Evolutionary conservation across 2,329 filamentous ascomycete genomes (phyloP).

Genomic region (Trichoderma semiorbis): DNA sequence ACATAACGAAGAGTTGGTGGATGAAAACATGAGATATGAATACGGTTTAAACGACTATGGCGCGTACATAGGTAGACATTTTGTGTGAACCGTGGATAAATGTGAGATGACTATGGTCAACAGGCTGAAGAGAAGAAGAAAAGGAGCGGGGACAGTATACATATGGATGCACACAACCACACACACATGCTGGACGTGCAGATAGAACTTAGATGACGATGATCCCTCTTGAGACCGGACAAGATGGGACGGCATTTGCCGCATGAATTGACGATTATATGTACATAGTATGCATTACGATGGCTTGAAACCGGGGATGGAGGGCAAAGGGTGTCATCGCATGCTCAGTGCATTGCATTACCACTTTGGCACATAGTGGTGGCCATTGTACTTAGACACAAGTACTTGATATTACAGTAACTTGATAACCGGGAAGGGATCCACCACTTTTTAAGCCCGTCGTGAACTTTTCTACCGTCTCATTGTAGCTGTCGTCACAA

Average conservation of each 20-base stretch:
- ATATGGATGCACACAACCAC: neutral
- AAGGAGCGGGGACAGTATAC: neutral
- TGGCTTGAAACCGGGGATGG: neutral
- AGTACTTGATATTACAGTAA: neutral
- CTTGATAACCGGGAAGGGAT: neutral
- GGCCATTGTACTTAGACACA: neutral
- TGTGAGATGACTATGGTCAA: conserved; percentile 10
- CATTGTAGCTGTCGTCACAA: neutral
- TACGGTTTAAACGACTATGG: neutral
- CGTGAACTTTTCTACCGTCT: neutral
- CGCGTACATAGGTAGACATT: conserved; percentile 3
- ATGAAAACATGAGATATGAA: neutral
- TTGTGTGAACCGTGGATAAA: neutral
- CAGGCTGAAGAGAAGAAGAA: neutral
- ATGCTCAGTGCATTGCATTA: neutral
- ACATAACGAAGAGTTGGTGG: neutral
- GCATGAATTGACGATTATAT: conserved; percentile 15
- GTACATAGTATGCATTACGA: conserved; percentile 9
- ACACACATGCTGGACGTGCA: neutral
- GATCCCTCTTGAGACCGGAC: conserved; percentile 16
- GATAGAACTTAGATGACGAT: conserved; percentile 21
- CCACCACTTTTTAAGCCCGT: neutral
- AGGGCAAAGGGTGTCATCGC: neutral
- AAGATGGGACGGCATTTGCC: conserved; percentile 10
- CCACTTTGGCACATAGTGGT: neutral